phyloP scores from a whole-genome alignment of 805 yeast species.

The Metschnikowia cerradonensis region DNA sequence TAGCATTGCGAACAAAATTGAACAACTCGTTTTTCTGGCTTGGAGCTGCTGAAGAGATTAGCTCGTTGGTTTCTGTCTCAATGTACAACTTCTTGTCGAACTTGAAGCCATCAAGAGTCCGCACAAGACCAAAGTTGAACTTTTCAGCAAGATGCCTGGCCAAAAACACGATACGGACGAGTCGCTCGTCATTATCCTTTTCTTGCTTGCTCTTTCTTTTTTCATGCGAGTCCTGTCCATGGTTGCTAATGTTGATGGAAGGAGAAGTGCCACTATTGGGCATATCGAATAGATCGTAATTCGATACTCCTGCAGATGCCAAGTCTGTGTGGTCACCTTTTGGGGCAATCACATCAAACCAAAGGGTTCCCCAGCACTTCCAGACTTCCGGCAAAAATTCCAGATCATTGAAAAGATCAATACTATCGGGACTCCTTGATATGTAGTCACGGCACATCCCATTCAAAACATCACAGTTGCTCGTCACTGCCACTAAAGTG shows the following conservation, averaged over 20 bases:
- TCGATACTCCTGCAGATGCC: slow-evolving; percentile 54
- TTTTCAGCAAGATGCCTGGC: slow-evolving; percentile 50
- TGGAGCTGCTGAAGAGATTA: slow-evolving; percentile 19
- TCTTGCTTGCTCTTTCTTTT: slow-evolving; percentile 25
- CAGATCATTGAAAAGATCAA: slow-evolving; percentile 51
- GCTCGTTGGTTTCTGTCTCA: slow-evolving; percentile 21
- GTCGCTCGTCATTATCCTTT: slow-evolving; percentile 48
- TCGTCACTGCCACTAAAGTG: slow-evolving; percentile 42
- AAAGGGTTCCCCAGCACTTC: slow-evolving; percentile 81
- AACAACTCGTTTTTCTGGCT: slow-evolving; percentile 20
- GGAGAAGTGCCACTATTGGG: slow-evolving; percentile 59
- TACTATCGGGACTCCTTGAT: slow-evolving; percentile 29
- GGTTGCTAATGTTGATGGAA: slow-evolving; percentile 23
- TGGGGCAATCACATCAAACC: slow-evolving; percentile 61
- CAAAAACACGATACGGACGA: slow-evolving; percentile 47
- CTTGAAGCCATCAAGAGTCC: slow-evolving; percentile 44
- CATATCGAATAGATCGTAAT: slow-evolving; percentile 52
- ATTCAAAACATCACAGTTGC: slow-evolving; percentile 24
- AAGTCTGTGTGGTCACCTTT: slow-evolving; percentile 51
- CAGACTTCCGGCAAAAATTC: slow-evolving; percentile 73
- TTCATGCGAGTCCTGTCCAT: slow-evolving; percentile 21
- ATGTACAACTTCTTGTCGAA: slow-evolving; percentile 30
- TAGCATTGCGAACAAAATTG: slow-evolving; percentile 29
- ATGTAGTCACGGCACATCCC: slow-evolving; percentile 20
- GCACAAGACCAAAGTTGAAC: slow-evolving; percentile 52